These are phyloP conservation scores for Apiospora hydei DNA, from an alignment of 2,329 filamentous ascomycete genomes.

Conservation along the genomic window DNA sequence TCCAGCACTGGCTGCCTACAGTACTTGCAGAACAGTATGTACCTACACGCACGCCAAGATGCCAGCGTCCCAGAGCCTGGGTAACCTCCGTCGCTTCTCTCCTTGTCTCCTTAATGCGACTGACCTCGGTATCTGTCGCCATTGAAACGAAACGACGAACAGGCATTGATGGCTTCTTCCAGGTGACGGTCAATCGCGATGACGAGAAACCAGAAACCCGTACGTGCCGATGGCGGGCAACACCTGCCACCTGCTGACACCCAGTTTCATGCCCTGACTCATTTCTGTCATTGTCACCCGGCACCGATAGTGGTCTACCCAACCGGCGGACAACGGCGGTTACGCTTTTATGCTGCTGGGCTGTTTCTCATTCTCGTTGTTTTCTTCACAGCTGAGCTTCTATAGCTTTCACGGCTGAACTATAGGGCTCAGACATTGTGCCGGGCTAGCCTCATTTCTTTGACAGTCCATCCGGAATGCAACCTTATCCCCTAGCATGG, in stretches of 20 bases:
- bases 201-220: not conserved
- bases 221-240: not conserved
- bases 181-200: not conserved
- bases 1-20: too few relatives aligned
- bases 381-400: not conserved
- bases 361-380: not conserved
- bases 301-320: not conserved
- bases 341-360: not conserved
- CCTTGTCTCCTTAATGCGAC: too few relatives aligned
- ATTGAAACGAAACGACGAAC: not conserved
- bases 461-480: not conserved
- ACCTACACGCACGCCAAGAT: too few relatives aligned
- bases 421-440: not conserved
- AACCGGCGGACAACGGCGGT: constrained; percentile 7
- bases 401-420: not conserved
- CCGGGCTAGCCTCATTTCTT: not conserved
- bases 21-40: too few relatives aligned
- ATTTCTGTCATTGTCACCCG: not conserved
- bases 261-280: not conserved
- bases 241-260: not conserved
- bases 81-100: too few relatives aligned
- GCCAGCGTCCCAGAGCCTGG: too few relatives aligned
- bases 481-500: not conserved
- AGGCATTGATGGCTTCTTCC: not conserved
- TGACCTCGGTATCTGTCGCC: too few relatives aligned